Base-by-base conservation (phyloP, 2,329 filamentous ascomycete genomes). In the Colletotrichum chlorophyti region DNA sequence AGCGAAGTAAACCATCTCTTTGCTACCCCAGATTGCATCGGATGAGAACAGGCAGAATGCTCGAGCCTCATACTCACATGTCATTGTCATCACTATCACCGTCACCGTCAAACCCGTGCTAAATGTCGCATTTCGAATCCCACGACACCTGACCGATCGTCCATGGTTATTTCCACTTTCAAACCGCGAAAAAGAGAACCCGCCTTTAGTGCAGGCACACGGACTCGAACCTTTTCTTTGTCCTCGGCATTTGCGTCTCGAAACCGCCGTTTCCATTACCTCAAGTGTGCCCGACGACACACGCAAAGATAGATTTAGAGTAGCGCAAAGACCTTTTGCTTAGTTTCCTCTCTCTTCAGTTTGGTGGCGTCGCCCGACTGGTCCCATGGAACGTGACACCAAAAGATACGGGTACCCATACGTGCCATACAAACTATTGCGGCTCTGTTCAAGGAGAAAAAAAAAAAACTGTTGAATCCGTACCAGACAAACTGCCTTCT, bases 31-130 rank as follows among this genome's bases (percentile, higher is more conserved):
- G 31, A 57, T n/a, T n/a, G n/a, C n/a, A n/a, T n/a, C n/a, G n/a
- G n/a, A n/a, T n/a, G n/a, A n/a, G n/a, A n/a, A n/a, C n/a, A n/a
- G n/a, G n/a, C n/a, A n/a, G n/a, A n/a, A n/a, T 52, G 47, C 53
- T 38, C 40, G 53, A 57, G 47, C 47, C 31, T 52, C 53, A 14
- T 11, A 19, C n/a, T 43, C 48, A 43, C 31, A 43, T 52, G 46
- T 11, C 21, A n/a, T n/a, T 34, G n/a, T n/a, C n/a, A n/a, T n/a
- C n/a, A n/a, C n/a, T n/a, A n/a, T n/a, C n/a, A n/a, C n/a, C n/a
- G n/a, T n/a, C n/a, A n/a, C n/a, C n/a, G n/a, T n/a, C n/a, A n/a
- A n/a, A n/a, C n/a, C n/a, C n/a, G n/a, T n/a, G n/a, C n/a, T 5
- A 49, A 40, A 38, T 29, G 32, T 38, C 46, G 34, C 14, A 29